Base-by-base conservation (phyloP, 129 eudicot species). In the Gnaphalium uliginosum region DNA sequence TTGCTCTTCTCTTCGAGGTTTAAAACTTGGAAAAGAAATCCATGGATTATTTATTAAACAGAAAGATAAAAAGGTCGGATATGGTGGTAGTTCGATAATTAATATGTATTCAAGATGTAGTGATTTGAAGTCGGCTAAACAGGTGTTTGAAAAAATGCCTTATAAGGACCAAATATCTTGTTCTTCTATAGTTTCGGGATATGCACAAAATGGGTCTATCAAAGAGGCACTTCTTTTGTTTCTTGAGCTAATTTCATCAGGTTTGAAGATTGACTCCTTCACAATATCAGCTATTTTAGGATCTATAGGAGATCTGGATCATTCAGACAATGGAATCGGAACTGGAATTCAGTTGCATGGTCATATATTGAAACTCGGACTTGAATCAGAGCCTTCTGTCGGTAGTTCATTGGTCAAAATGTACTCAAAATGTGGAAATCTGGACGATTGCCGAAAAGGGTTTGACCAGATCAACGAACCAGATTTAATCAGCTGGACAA, bases 31-130 rank as follows among this genome's bases (percentile, higher is more conserved):
- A 21, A 86, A 87, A 84, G 96, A 93, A 88, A 72, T 93, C 39
- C 98, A 90, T 70, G 89, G 86, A 15, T 82, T 75, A 43, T 66
- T 81, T 35, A 73, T 90, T 67, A 87, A 85, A 33, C 76, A 37
- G 19, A 79, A 81, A 33, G 48, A 78, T 46, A 23, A 73, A 8
- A 81, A 68, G 56, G 18, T 56, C 39, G 24, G 72, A 53, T 68
- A 71, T 68, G 65, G 78, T 58, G 85, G 84, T 75, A 79, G 90
- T 64, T 85, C 96, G 15, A 68, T 93, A 21, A 92, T 90, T 78
- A 88, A 88, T 76, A 86, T 93, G 96, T 93, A 93, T 74, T 81
- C 96, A 59, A 93, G 88, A 78, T 90, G 92, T 76, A 89, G 87
- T 72, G 86, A 83, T 77, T 63, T 88, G 32, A 69, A 73, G 54